Conservation (phyloP, 31 red algal species). For the Asparagopsis taxiformis region DNA sequence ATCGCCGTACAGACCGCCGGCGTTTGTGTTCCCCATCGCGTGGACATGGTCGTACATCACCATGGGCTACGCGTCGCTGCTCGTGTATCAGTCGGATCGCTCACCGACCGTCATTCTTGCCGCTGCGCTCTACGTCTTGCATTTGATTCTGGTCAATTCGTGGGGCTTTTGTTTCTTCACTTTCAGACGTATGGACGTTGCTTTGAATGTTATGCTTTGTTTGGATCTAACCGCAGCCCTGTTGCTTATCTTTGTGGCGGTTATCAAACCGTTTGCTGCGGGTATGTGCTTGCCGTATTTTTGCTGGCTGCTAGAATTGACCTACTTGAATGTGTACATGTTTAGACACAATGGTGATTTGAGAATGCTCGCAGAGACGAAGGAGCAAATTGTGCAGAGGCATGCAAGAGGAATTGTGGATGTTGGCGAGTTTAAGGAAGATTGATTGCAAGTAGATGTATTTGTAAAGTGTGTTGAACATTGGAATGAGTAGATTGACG, state of each 20-base stretch:
- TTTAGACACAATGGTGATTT: constrained; percentile 11
- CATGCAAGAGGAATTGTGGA: constrained; percentile 2
- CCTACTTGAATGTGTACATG: constrained; percentile 45
- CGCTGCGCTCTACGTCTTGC: constrained; percentile 12
- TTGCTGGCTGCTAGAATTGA: constrained; percentile 37
- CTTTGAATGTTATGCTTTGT: constrained; percentile 5
- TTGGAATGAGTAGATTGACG: too few relatives aligned
- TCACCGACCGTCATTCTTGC: not conserved
- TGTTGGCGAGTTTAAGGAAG: too few relatives aligned
- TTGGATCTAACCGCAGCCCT: not conserved
- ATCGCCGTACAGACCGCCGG: constrained; percentile 39
- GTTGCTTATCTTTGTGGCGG: not conserved
- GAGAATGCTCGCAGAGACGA: not conserved
- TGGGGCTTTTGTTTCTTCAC: constrained; percentile 25
- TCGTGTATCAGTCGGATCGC: not conserved
- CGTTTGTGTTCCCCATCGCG: constrained; percentile 5
- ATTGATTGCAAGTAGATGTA: too few relatives aligned
- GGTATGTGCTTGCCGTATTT: constrained; percentile 30
- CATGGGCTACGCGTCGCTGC: constrained; percentile 31
- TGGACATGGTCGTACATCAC: constrained; percentile 46
- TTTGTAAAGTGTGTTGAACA: too few relatives aligned
- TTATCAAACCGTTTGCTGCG: constrained; percentile 6
- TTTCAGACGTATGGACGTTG: constrained; percentile 8
- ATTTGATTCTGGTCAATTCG: constrained; percentile 11
- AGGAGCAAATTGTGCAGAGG: not conserved